Base-by-base conservation (phyloP, 371 early-diverging fungal genomes). In the Batkoa obscura region DNA sequence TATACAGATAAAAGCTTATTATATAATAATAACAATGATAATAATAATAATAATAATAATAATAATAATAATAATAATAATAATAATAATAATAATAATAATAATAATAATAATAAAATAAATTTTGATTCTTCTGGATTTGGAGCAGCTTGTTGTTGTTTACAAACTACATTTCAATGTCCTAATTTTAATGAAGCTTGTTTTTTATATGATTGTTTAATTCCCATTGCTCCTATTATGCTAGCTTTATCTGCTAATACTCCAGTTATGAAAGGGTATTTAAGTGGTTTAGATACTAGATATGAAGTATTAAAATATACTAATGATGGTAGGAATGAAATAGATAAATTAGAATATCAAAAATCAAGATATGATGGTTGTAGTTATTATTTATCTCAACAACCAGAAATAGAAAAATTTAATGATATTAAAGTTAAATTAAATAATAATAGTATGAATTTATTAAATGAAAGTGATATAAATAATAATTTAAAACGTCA, bases 121-220 rank as follows among this genome's bases (percentile, higher is more conserved):
- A 92, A 96, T 64, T 88, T 99, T 85, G 99, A 99, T 67, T 84
- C 90, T n/a, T 97, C 97, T 97, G 91, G 90, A 45, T 97, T 96
- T 75, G 99, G 99, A 35, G 98, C 98, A 98, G 98, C 99, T 50
- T 95, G 94, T 72, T 92, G 87, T 63, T 97, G 99, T 64, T 75
- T 99, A 38, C 99, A 99, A 70, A 86, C 97, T 61, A 98, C 99
- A 10, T 87, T 99, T 67, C 99, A 99, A 69, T 90, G 94, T 15
- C 84, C 86, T 66, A 83, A 85, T 61, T 79, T 98, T 32, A 83
- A 85, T 61, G 92, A 95, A 67, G 98, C 96, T 6, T 73, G 96
- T 55, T 65, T 76, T 57, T 70, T 98, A 43, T 97, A 97, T 68
- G 99, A 99, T 72, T 90, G 90, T 58, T 74, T 98, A 58, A 93